Percentiles rank a stretch among this genome's conserved stretches.
Conservation (phyloP, 164 flowering plant species). For the Aristolochia contorta region DNA sequence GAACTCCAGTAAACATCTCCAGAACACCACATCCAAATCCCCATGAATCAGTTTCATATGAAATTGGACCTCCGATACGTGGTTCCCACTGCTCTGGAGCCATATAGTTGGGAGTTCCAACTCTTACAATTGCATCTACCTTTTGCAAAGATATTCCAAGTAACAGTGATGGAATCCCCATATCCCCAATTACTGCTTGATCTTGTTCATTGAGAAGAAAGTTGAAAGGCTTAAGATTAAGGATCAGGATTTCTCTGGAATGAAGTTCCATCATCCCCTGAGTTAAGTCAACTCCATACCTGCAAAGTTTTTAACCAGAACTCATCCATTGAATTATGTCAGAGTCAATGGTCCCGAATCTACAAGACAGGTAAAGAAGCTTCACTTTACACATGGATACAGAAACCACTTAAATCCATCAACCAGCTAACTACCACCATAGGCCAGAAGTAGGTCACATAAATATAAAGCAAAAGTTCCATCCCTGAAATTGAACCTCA, state of each 20-base stretch:
- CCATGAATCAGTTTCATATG: slow-evolving; percentile 91
- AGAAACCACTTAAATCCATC: too few species aligned
- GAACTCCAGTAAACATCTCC: slow-evolving; percentile 79
- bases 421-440: too few species aligned
- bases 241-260: slow-evolving; percentile 51
- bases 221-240: slow-evolving; percentile 82
- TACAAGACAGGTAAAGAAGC: neutral
- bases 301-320: slow-evolving; percentile 11
- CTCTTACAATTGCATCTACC: slow-evolving; percentile 41
- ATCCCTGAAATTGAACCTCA: too few species aligned
- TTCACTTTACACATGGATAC: neutral
- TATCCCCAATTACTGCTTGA: slow-evolving; percentile 63
- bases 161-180: slow-evolving; percentile 68
- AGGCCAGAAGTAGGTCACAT: too few species aligned
- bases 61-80: slow-evolving; percentile 74
- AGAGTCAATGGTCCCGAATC: neutral
- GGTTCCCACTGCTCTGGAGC: slow-evolving; percentile 98
- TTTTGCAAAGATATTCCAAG: slow-evolving; percentile 48
- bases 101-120: slow-evolving; percentile 92
- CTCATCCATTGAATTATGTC: neutral
- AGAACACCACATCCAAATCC: slow-evolving; percentile 87
- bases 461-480: too few species aligned
- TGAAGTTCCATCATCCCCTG: slow-evolving; percentile 64
- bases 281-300: slow-evolving; percentile 72
- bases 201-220: slow-evolving; percentile 61